phyloP scores from a whole-genome alignment of 78 protist genomes.

The Thecamonas trahens region DNA sequence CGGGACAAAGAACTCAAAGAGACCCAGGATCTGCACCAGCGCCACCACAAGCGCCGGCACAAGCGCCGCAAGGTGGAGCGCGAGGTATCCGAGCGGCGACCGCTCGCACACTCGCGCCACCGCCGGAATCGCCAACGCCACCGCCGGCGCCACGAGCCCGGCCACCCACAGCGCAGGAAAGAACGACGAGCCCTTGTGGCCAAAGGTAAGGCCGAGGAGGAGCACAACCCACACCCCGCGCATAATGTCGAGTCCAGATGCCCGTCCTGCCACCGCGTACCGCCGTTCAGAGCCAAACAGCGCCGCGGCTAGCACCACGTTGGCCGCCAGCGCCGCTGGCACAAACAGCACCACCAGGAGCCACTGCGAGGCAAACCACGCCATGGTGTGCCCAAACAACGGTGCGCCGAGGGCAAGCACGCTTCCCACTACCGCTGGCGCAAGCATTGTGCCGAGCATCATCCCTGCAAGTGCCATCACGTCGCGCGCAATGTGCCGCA shows the following conservation, averaged over 20 bases:
- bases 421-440: background rate
- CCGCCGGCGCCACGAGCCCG: background rate
- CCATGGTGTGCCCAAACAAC: background rate
- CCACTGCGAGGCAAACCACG: background rate
- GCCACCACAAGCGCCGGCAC: background rate
- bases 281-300: background rate
- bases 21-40: background rate
- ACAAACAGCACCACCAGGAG: background rate
- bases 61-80: background rate
- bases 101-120: background rate
- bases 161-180: background rate
- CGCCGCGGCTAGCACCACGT: background rate
- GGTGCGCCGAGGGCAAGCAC: background rate
- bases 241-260: background rate
- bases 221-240: background rate
- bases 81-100: background rate
- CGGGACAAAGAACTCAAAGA: background rate
- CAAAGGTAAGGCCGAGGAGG: background rate
- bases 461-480: background rate
- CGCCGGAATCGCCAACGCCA: background rate
- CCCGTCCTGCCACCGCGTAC: background rate
- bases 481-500: background rate
- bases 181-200: background rate
- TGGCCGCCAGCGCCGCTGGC: background rate
- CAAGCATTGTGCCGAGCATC: background rate